Conservation (phyloP, 2,329 filamentous ascomycete species). For the Apiospora sp. region DNA sequence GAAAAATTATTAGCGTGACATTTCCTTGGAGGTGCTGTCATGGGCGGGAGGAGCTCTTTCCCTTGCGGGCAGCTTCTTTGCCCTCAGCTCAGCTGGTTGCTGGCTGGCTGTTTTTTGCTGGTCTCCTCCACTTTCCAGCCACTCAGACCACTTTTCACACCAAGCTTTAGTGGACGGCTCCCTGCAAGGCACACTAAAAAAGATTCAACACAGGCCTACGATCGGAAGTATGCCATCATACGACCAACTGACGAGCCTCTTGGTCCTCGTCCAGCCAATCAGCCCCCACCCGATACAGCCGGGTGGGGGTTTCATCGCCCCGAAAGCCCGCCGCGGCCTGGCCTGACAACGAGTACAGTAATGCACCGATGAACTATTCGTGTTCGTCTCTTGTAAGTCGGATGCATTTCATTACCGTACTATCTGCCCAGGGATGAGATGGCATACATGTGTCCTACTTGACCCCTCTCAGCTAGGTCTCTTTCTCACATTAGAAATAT, state of each 20-base stretch:
- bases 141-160: slow-evolving; percentile 11
- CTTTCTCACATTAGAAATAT: not conserved
- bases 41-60: slow-evolving; percentile 9
- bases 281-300: not conserved
- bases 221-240: slow-evolving; percentile 15
- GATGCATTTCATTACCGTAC: not conserved
- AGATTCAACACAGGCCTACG: not conserved
- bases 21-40: slow-evolving; percentile 18
- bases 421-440: not conserved
- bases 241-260: not conserved
- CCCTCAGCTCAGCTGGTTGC: not conserved
- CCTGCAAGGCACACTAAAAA: slow-evolving; percentile 9
- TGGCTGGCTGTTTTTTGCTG: not conserved
- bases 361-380: not conserved
- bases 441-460: not conserved
- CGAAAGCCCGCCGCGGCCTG: not conserved
- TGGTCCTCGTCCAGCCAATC: not conserved
- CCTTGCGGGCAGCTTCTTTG: not conserved
- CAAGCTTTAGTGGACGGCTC: slow-evolving; percentile 2
- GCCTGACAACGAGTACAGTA: not conserved
- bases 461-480: not conserved
- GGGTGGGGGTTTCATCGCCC: slow-evolving; percentile 13
- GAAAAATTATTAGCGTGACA: slow-evolving; percentile 27
- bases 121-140: not conserved
- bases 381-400: not conserved